Conservation (phyloP, 768 basidiomycete species). For the Rhizopogon vesiculosus region DNA sequence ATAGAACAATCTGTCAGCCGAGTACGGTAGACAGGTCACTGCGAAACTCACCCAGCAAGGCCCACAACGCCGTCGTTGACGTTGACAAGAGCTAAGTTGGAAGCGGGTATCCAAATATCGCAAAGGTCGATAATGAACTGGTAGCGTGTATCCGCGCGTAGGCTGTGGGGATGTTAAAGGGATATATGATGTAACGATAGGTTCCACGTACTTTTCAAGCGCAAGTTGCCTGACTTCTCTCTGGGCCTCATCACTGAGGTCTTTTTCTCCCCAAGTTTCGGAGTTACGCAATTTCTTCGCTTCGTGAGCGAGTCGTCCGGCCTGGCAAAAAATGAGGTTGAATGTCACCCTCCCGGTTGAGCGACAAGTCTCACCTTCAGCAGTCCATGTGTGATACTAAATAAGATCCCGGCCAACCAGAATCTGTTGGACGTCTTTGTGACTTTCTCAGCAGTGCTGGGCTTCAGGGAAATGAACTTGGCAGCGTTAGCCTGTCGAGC, state of each 20-base stretch:
- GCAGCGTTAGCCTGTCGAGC: slow-evolving; percentile 53
- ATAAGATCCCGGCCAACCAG: slow-evolving; percentile 84
- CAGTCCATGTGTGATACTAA: slow-evolving; percentile 67
- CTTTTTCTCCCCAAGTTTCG: slow-evolving; percentile 56
- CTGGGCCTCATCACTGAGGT: slow-evolving; percentile 58
- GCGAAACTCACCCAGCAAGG: slow-evolving; percentile 66
- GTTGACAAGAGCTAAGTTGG: slow-evolving; percentile 67
- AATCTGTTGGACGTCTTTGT: slow-evolving; percentile 70
- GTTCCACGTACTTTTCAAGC: slow-evolving; percentile 43
- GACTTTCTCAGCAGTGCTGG: slow-evolving; percentile 56
- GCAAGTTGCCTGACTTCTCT: slow-evolving; percentile 60
- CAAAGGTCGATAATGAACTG: slow-evolving; percentile 84
- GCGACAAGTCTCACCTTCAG: slow-evolving; percentile 50
- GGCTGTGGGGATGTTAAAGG: slow-evolving; percentile 31
- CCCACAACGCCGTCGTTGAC: slow-evolving; percentile 86
- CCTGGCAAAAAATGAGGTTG: slow-evolving; percentile 31
- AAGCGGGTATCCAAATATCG: slow-evolving; percentile 89
- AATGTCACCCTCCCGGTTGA: neutral
- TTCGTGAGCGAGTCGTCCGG: slow-evolving; percentile 57
- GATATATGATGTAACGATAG: neutral
- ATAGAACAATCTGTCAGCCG: slow-evolving; percentile 4
- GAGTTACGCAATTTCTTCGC: slow-evolving; percentile 44
- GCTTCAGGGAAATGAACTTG: slow-evolving; percentile 57
- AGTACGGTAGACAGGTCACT: neutral
- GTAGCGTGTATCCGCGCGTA: slow-evolving; percentile 60